Base-by-base conservation (phyloP, 352 stramenopile genomes). In the Pythium periplocum region DNA sequence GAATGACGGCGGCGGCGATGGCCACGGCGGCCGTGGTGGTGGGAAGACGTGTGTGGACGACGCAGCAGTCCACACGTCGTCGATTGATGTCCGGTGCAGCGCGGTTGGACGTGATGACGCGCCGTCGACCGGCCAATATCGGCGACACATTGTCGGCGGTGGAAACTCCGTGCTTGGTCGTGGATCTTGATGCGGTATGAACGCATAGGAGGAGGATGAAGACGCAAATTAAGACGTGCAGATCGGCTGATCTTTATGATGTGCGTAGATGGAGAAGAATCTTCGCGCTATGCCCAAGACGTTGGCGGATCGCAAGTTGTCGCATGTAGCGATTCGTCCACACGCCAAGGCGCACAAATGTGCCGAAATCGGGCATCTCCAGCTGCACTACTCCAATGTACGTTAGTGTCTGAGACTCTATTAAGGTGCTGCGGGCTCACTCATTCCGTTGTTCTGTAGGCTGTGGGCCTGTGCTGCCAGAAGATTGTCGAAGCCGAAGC, bases 341-440 rank as follows among this genome's bases (percentile, higher is more conserved):
- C 79, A 90, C 59, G 77, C 74, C 53, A 90, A 90, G 51, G 77
- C 79, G 2, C 79, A 90, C 69, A 90, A 90, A 57, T 73, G 64
- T 55, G 73, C 75, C 26, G 56, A 57, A 9, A 62, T 90, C 40
- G 79, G 66, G 4, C 64, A 64, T 1, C 54, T 79, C 6, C 79
- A 90, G 54, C 41, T 90, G 4, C 41, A 61, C 30, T 49, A 71
- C 34, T 83, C 73, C 2, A 52, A 74, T 10, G 68, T 72, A 53
- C 11, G n/a, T 51, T 10, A 2, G 31, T 35, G 43, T n/a, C 10
- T 4, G 12, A 59, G 11, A n/a, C 7, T 42, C 12, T 12, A 42
- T 42, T 42, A 12, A 42, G 7, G 17, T 26, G 17, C 17, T 26
- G 17, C 17, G n/a, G 33, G 4, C 4, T 43, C 10, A 30, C 8